These are phyloP conservation scores for Pseudevernia furfuracea DNA, from an alignment of 495 filamentous ascomycete genomes.

Conservation along the genomic window DNA sequence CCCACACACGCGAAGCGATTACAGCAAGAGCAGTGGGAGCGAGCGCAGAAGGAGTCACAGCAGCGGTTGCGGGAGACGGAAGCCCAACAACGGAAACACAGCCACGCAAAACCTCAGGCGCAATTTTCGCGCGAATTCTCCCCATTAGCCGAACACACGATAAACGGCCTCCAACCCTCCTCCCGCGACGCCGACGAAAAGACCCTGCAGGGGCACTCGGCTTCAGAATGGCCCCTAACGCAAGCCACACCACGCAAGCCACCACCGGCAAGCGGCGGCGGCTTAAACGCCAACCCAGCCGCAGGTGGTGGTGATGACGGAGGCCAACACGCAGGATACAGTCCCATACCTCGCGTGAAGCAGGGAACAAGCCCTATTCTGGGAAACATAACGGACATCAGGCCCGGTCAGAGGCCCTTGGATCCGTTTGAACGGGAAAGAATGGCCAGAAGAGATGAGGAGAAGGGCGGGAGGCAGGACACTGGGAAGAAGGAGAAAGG, in stretches of 20 bases:
- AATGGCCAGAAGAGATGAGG: slow-evolving; percentile 9
- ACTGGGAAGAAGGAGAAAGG: slow-evolving; percentile 35
- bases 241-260: background rate
- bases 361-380: slow-evolving; percentile 32
- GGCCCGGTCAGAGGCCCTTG: background rate
- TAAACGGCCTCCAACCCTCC: slow-evolving; percentile 17
- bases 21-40: slow-evolving; percentile 92
- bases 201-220: slow-evolving; percentile 6
- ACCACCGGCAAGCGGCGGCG: background rate
- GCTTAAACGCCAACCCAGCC: slow-evolving; percentile 1
- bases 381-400: slow-evolving; percentile 36
- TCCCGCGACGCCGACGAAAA: slow-evolving; percentile 10
- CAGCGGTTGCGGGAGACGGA: background rate
- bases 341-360: slow-evolving; percentile 48
- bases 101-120: background rate
- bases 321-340: slow-evolving; percentile 31
- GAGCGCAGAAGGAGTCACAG: slow-evolving; percentile 34
- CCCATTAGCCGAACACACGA: slow-evolving; percentile 21
- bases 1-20: slow-evolving; percentile 87
- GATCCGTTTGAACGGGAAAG: slow-evolving; percentile 22
- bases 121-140: slow-evolving; percentile 11
- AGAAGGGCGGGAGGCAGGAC: slow-evolving; percentile 6
- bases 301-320: slow-evolving; percentile 28
- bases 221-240: slow-evolving; percentile 14
- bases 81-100: background rate